Evolutionary conservation across 805 yeast species (phyloP).

Genomic region (Starmerella apicola): DNA sequence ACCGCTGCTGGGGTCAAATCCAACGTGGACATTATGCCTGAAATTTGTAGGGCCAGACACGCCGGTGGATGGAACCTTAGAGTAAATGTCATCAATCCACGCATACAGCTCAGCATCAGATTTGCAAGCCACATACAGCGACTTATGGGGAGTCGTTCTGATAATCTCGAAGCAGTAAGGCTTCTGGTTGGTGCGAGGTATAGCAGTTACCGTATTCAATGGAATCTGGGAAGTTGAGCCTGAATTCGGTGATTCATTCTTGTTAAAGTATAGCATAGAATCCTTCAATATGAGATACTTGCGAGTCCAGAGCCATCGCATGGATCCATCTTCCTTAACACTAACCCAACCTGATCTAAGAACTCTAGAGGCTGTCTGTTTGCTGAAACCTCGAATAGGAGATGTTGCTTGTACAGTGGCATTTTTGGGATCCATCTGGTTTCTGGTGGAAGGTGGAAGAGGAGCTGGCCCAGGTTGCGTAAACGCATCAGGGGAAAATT

Average conservation of each 20-base stretch:
- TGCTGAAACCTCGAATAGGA: neutral
- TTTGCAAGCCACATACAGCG: conserved; percentile 64
- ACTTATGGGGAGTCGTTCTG: conserved; percentile 35
- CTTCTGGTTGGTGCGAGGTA: conserved; percentile 56
- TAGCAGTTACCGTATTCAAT: conserved; percentile 45
- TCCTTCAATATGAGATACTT: conserved; percentile 70
- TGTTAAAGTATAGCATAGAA: conserved; percentile 60
- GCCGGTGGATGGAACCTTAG: conserved; percentile 31
- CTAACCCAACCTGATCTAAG: conserved; percentile 71
- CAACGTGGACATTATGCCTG: conserved; percentile 92
- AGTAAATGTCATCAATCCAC: conserved; percentile 77
- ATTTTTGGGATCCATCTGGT: too few species aligned
- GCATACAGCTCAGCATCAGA: conserved; percentile 67
- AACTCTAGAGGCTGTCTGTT: conserved; percentile 4
- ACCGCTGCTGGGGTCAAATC: conserved; percentile 71
- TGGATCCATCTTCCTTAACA: conserved; percentile 74
- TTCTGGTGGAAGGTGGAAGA: conserved; percentile 12
- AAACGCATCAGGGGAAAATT: conserved; percentile 19
- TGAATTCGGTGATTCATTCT: conserved; percentile 37
- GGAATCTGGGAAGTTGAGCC: conserved; percentile 32
- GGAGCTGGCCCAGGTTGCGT: conserved; percentile 22
- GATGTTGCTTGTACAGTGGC: too few species aligned
- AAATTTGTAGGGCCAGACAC: conserved; percentile 91
- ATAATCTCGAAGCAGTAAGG: conserved; percentile 72
- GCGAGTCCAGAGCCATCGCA: conserved; percentile 87